Evolutionary conservation across 1,284 basidiomycete genomes (phyloP).

Genomic region (Moesziomyces sp.): DNA sequence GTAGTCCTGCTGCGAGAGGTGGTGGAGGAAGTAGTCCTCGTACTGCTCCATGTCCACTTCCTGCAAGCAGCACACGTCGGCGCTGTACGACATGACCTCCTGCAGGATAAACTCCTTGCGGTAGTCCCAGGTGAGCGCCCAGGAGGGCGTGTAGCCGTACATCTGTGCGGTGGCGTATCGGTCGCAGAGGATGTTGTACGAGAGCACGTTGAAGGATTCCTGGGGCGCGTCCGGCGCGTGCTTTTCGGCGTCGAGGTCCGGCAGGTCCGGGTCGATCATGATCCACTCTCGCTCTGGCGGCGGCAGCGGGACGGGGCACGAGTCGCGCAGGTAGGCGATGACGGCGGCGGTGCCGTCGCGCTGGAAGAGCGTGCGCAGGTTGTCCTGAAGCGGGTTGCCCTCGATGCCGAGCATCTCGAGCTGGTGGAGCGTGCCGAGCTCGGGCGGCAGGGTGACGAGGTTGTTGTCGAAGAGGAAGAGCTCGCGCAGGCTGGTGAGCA

Average conservation of each 20-base stretch:
- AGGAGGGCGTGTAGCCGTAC: constrained; percentile 96
- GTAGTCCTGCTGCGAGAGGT: constrained; percentile 82
- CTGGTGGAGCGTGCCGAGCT: constrained; percentile 91
- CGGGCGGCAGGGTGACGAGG: constrained; percentile 82
- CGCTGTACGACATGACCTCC: constrained; percentile 83
- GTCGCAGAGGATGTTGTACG: constrained; percentile 96
- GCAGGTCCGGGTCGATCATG: constrained; percentile 77
- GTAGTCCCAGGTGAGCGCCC: constrained; percentile 96
- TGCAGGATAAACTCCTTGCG: constrained; percentile 89
- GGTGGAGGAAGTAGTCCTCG: constrained; percentile 88
- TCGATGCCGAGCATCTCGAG: constrained; percentile 93
- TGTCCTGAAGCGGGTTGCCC: constrained; percentile 88
- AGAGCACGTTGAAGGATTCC: constrained; percentile 81
- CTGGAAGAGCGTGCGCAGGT: constrained; percentile 83
- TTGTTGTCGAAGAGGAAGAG: constrained; percentile 96
- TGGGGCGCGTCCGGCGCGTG: constrained; percentile 56
- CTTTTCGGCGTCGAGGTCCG: constrained; percentile 69
- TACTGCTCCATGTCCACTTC: constrained; percentile 94
- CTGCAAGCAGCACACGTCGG: constrained; percentile 89
- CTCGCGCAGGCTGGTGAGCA: constrained; percentile 89
- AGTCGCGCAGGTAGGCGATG: constrained; percentile 87
- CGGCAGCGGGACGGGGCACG: constrained; percentile 81
- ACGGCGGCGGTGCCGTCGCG: constrained; percentile 91
- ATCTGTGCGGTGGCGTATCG: constrained; percentile 86
- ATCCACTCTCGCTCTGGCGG: constrained; percentile 89